Percentiles rank a stretch among this genome's conserved stretches.
Evolutionary conservation across 495 filamentous ascomycete species (phyloP).

Genomic region (Daldinia concentrica): DNA sequence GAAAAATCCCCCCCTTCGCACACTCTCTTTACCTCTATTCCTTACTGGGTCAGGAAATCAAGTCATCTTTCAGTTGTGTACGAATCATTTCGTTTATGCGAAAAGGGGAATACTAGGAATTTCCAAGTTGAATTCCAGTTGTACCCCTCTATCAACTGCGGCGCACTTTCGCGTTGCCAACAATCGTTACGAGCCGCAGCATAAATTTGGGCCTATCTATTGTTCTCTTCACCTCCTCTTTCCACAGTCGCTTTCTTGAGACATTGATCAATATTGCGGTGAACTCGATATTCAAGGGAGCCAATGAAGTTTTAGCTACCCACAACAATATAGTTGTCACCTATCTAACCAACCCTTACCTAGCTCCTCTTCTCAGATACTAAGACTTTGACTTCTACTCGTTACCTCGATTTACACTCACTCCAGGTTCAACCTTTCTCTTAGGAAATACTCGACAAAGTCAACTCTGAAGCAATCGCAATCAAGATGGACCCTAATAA

Average conservation of each 20-base stretch:
- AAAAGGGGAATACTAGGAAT: slow-evolving; percentile 5
- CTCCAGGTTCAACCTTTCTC: neutral
- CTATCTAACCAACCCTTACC: neutral
- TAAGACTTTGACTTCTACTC: neutral
- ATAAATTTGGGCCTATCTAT: neutral
- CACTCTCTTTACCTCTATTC: slow-evolving; percentile 23
- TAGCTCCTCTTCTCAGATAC: neutral
- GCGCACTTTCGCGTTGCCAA: slow-evolving; percentile 35
- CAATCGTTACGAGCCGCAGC: slow-evolving; percentile 28
- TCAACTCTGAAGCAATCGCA: neutral
- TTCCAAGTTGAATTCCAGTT: neutral
- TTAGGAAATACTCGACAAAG: neutral
- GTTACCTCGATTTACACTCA: neutral
- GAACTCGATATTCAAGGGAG: neutral
- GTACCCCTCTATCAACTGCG: slow-evolving; percentile 25
- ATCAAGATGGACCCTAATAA: slow-evolving; percentile 63
- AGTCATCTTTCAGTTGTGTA: neutral
- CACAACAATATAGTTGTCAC: neutral
- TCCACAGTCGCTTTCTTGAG: slow-evolving; percentile 2
- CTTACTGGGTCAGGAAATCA: slow-evolving; percentile 13
- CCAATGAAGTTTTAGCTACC: slow-evolving; percentile 2
- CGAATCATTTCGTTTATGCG: slow-evolving; percentile 6
- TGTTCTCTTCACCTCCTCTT: neutral
- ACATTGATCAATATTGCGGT: neutral
- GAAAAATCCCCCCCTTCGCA: slow-evolving; percentile 32